Base-by-base conservation (phyloP, 306 rosid species). In the Acacia crassicarpa region DNA sequence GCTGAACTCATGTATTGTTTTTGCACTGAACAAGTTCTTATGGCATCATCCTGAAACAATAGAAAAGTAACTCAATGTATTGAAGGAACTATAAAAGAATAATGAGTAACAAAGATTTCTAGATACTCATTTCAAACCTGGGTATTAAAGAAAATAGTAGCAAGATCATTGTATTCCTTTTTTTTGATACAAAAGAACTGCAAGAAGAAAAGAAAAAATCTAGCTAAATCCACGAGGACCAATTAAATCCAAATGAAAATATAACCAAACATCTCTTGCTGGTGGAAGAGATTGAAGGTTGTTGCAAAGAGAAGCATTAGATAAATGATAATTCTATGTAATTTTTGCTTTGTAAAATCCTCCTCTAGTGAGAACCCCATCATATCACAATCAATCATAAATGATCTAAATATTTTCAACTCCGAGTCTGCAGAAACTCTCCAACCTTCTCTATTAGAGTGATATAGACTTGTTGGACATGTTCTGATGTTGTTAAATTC, bases 1-100 rank as follows among this genome's bases (percentile, higher is more conserved):
- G 54, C 99, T 95, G 87, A 86, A 95, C 89, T 95, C 99, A 35
- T 95, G 94, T 81, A 93, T 80, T 77, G 99, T 95, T 86, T 95
- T 95, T 77, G 99, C 98, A 85, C 98, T 95, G 85, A 95, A 95
- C 88, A 95, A 88, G 85, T 95, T 95, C 99, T 92, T 80, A 95
- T 95, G 67, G 99, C 99, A 79, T 95, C 99, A 89, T 95, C 99
- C 98, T 95, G 93, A 76, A 77, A 84, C 83, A 27, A 75, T 4
- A 82, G 67, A 72, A 70, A 74, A 54, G 71, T 27, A 75, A 82
- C 68, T 75, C 80, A 15, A 45, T 51, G 38, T 69, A 46, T 16
- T 25, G 58, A 45, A 77, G 75, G 15, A 73, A 72, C 67, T 56
- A 66, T 45, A 61, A 84, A 49, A 32, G 78, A 32, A 83, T 82